Conservation (phyloP, 202 grass and related monocot genomes). For the Setaria viridis region DNA sequence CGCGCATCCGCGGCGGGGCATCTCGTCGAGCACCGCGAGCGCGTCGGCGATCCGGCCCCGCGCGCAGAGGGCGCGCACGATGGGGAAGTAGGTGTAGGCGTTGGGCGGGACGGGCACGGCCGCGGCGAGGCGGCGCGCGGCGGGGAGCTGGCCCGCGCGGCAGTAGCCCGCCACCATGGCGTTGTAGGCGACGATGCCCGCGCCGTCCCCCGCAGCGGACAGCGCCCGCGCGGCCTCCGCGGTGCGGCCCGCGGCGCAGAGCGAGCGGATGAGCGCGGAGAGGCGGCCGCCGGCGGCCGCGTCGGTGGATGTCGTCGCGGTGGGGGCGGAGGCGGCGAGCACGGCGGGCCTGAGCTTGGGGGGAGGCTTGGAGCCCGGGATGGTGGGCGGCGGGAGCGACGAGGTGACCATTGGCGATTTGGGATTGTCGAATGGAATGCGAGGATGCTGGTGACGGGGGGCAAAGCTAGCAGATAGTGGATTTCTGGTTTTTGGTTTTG, state of each 20-base stretch:
- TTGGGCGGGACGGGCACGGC: constrained; percentile 57
- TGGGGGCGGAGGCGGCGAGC: neutral
- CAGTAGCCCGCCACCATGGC: constrained; percentile 72
- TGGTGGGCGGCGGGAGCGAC: constrained; percentile 46
- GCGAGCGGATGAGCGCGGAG: constrained; percentile 67
- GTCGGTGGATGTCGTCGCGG: neutral
- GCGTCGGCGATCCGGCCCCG: constrained; percentile 55
- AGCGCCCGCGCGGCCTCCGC: constrained; percentile 55
- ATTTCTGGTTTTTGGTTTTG: too few relatives aligned
- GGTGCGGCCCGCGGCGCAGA: constrained; percentile 60
- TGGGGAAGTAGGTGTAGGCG: constrained; percentile 74
- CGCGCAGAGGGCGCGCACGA: constrained; percentile 57
- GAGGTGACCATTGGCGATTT: constrained; percentile 52
- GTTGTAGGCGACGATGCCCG: constrained; percentile 75
- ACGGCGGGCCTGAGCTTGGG: constrained; percentile 22
- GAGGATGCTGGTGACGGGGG: neutral
- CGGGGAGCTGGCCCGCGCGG: constrained; percentile 55
- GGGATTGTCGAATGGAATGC: neutral
- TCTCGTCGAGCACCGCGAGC: constrained; percentile 65
- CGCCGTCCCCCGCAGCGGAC: constrained; percentile 39
- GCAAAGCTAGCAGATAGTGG: too few relatives aligned
- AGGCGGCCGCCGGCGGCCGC: constrained; percentile 26
- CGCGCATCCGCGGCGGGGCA: constrained; percentile 51
- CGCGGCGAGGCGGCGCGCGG: constrained; percentile 60
- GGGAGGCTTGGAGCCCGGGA: constrained; percentile 20